Conservation (phyloP, 257 asterid species). For the Dorcoceras hygrometricum region DNA sequence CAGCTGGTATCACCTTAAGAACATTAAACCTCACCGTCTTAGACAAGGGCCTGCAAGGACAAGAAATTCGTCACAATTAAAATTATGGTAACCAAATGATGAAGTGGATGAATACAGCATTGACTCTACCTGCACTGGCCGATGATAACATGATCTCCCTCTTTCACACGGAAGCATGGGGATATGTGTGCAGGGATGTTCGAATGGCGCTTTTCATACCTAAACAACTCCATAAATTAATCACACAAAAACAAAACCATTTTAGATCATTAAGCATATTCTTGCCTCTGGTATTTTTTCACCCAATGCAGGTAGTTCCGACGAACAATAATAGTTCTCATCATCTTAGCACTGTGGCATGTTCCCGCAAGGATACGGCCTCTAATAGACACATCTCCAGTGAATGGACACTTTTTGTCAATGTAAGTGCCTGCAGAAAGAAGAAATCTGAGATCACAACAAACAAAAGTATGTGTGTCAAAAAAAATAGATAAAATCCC, state of each 20-base stretch:
- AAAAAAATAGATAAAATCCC: neutral
- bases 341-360: slow-evolving; percentile 91
- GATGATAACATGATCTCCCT: slow-evolving; percentile 72
- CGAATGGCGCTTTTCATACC: slow-evolving; percentile 86
- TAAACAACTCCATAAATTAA: slow-evolving; percentile 9
- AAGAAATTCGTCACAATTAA: neutral
- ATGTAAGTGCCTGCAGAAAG: slow-evolving; percentile 54
- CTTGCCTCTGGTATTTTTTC: slow-evolving; percentile 69
- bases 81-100: neutral
- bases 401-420: slow-evolving; percentile 83
- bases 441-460: no score
- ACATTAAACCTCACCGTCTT: slow-evolving; percentile 84
- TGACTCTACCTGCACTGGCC: slow-evolving; percentile 77
- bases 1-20: slow-evolving; percentile 78
- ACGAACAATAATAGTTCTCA: slow-evolving; percentile 67
- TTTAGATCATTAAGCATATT: neutral
- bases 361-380: slow-evolving; percentile 85
- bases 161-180: slow-evolving; percentile 85
- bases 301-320: slow-evolving; percentile 75
- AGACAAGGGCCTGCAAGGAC: slow-evolving; percentile 66
- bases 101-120: neutral
- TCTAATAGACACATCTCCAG: slow-evolving; percentile 76
- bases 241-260: neutral
- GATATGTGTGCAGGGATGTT: slow-evolving; percentile 82
- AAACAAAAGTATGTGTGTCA: neutral